Evolutionary conservation across 2,329 filamentous ascomycete species (phyloP).

Genomic region (Aspergillus versicolor): DNA sequence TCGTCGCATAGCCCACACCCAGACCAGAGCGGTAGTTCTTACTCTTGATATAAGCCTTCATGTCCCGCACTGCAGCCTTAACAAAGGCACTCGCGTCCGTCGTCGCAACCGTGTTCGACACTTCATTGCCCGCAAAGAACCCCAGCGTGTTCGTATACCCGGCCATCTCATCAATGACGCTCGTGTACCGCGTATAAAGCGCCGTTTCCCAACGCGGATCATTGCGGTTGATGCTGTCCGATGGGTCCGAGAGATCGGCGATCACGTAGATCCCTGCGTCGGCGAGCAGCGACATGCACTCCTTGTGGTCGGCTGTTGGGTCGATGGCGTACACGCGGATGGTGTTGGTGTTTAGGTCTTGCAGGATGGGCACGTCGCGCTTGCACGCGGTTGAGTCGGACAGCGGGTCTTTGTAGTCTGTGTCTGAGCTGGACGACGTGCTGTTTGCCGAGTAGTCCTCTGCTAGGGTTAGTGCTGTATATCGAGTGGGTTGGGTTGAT

Average conservation of each 20-base stretch:
- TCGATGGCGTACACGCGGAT: slow-evolving; percentile 94
- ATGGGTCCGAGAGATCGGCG: slow-evolving; percentile 80
- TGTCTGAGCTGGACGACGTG: slow-evolving; percentile 48
- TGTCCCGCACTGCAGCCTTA: slow-evolving; percentile 94
- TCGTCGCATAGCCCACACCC: slow-evolving; percentile 91
- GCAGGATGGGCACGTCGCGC: slow-evolving; percentile 78
- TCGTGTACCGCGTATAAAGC: slow-evolving; percentile 75
- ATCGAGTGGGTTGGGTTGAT: background rate
- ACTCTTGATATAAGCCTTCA: slow-evolving; percentile 83
- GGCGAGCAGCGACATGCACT: slow-evolving; percentile 78
- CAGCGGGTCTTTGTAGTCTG: slow-evolving; percentile 76
- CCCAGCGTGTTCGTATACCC: slow-evolving; percentile 87
- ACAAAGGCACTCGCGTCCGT: slow-evolving; percentile 87
- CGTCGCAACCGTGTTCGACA: slow-evolving; percentile 83
- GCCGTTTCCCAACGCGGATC: slow-evolving; percentile 73
- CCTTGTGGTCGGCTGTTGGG: slow-evolving; percentile 70
- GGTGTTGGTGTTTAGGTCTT: slow-evolving; percentile 77
- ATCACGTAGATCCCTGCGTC: slow-evolving; percentile 90
- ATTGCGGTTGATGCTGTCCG: slow-evolving; percentile 78
- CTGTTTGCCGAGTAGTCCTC: slow-evolving; percentile 62
- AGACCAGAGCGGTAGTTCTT: slow-evolving; percentile 75
- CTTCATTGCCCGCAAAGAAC: slow-evolving; percentile 98
- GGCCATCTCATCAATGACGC: slow-evolving; percentile 74
- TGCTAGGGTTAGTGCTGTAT: slow-evolving; percentile 16
- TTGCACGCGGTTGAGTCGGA: slow-evolving; percentile 68